These are phyloP conservation scores for Juglanconis juglandina DNA, from an alignment of 2,329 filamentous ascomycete genomes.

Conservation along the genomic window DNA sequence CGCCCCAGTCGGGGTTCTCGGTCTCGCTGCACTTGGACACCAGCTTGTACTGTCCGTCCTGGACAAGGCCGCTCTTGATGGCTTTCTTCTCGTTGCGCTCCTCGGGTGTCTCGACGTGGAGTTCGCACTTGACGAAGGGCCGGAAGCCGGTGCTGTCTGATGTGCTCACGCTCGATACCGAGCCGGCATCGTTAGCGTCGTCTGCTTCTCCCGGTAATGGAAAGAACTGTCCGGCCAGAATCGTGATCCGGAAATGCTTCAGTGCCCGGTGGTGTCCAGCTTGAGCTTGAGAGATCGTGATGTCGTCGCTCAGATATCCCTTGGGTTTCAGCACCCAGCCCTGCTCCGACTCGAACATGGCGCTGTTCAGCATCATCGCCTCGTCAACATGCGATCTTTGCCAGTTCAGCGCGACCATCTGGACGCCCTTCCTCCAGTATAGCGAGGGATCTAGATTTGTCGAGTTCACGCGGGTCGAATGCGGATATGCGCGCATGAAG, in stretches of 20 bases:
- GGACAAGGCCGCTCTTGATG: conserved; percentile 43
- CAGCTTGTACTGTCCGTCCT: conserved; percentile 57
- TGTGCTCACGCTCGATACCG: conserved; percentile 42
- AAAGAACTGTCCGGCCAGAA: conserved; percentile 75
- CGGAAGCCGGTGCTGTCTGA: conserved; percentile 51
- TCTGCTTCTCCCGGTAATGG: conserved; percentile 48
- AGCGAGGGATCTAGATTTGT: conserved; percentile 92
- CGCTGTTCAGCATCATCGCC: conserved; percentile 93
- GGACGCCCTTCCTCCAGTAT: conserved; percentile 90
- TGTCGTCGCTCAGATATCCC: conserved; percentile 59
- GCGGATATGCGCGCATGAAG: conserved; percentile 90
- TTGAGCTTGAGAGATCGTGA: conserved; percentile 39
- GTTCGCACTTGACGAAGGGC: conserved; percentile 73
- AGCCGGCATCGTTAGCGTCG: conserved; percentile 23
- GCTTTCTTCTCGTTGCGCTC: conserved; percentile 32
- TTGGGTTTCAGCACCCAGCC: conserved; percentile 85
- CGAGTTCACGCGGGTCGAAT: conserved; percentile 72
- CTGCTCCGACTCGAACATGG: conserved; percentile 85
- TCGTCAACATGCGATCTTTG: conserved; percentile 75
- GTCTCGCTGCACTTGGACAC: conserved; percentile 54
- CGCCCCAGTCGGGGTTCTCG: conserved; percentile 62
- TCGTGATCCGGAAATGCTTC: conserved; percentile 61
- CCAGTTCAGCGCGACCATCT: conserved; percentile 98
- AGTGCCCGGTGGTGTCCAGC: conserved; percentile 52
- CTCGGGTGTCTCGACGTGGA: conserved; percentile 68